Percentiles rank a stretch among this genome's conserved stretches.
Evolutionary conservation across 2,329 filamentous ascomycete species (phyloP).

Genomic region (Pyricularia sp.): DNA sequence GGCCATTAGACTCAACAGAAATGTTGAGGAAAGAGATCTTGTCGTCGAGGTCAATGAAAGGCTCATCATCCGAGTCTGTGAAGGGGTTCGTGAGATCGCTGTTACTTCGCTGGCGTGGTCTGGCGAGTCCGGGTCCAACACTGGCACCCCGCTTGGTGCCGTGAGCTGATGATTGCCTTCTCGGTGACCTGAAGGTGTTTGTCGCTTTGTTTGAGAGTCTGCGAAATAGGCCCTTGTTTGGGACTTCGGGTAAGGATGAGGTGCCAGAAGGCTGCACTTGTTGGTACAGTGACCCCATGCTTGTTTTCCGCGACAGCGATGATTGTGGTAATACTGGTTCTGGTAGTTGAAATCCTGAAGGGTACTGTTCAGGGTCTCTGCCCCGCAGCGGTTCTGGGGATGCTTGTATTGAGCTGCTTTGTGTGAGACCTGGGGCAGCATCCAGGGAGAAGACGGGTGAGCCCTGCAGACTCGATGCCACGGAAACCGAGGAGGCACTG

Average conservation of each 20-base stretch:
- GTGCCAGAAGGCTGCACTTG: slow-evolving; percentile 25
- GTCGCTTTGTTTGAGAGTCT: slow-evolving; percentile 75
- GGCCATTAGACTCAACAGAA: slow-evolving; percentile 22
- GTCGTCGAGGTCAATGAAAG: slow-evolving; percentile 41
- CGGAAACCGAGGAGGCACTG: slow-evolving; percentile 29
- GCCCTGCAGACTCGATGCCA: slow-evolving; percentile 44
- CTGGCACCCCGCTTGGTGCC: slow-evolving; percentile 76
- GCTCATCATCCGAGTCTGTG: slow-evolving; percentile 30
- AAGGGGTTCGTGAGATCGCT: slow-evolving; percentile 30
- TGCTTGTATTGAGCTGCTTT: slow-evolving; percentile 54
- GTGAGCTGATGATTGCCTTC: slow-evolving; percentile 69
- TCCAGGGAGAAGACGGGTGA: slow-evolving; percentile 51
- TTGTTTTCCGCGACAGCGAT: slow-evolving; percentile 43
- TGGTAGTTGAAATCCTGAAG: slow-evolving; percentile 58
- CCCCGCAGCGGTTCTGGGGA: slow-evolving; percentile 56
- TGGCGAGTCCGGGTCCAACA: slow-evolving; percentile 70
- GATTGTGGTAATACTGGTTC: slow-evolving; percentile 46
- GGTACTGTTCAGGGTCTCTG: slow-evolving; percentile 39
- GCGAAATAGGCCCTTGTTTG: slow-evolving; percentile 59
- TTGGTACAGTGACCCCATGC: slow-evolving; percentile 55
- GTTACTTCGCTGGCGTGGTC: slow-evolving; percentile 39
- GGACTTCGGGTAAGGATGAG: slow-evolving; percentile 41
- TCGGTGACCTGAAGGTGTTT: slow-evolving; percentile 48
- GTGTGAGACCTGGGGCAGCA: slow-evolving; percentile 36
- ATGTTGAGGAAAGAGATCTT: slow-evolving; percentile 30